These are phyloP conservation scores for Rhizophlyctis rosea DNA, from an alignment of 192 early-diverging fungal genomes.

Conservation along the genomic window DNA sequence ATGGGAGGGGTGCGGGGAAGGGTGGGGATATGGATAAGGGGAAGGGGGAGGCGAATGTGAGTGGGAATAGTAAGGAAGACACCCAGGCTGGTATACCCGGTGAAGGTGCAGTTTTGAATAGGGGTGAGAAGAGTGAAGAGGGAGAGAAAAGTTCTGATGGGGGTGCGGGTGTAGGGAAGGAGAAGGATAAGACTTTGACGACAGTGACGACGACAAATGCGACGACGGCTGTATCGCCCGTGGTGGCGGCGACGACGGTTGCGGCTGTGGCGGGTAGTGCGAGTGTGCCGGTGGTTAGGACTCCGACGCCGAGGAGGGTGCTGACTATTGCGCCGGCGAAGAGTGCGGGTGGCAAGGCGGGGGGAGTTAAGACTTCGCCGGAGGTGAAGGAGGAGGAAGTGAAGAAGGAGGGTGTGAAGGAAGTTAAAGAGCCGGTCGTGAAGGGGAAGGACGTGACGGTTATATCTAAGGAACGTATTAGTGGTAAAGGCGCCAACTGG, in stretches of 20 bases:
- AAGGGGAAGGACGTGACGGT: background rate
- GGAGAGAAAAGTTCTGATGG: too few species aligned
- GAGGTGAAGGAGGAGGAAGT: conserved; percentile 1
- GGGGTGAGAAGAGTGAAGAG: too few species aligned
- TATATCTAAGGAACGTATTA: background rate
- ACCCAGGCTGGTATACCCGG: too few species aligned
- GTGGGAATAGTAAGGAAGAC: background rate
- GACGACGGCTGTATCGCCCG: too few species aligned
- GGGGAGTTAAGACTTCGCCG: background rate
- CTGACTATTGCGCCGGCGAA: conserved; percentile 27
- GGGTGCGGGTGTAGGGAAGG: too few species aligned
- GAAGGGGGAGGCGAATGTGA: background rate
- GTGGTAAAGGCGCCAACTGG: background rate
- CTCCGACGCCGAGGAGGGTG: conserved; percentile 23
- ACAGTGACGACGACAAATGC: too few species aligned
- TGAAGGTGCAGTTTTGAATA: too few species aligned
- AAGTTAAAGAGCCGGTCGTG: background rate
- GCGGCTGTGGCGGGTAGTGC: too few species aligned
- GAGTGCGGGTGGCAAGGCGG: background rate
- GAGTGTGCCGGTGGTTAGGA: background rate
- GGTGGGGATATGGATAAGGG: background rate
- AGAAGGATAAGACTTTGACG: too few species aligned
- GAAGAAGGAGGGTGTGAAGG: conserved; percentile 1
- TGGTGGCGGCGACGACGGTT: too few species aligned
- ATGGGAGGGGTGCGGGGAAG: background rate